phyloP scores from a whole-genome alignment of 306 rosid genomes.

The Spatholobus suberectus region DNA sequence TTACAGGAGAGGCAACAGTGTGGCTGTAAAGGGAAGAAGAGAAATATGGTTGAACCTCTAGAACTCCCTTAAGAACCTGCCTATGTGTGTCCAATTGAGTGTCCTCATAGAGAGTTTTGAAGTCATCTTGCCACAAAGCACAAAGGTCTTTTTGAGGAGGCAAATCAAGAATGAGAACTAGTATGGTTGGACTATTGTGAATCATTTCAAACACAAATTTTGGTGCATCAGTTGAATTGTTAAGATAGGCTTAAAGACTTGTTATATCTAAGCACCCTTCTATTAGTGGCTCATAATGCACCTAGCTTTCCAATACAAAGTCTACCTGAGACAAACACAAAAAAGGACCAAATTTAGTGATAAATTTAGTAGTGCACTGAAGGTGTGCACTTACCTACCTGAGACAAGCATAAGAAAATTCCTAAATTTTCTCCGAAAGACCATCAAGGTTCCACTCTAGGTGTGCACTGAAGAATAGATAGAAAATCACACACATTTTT shows the following conservation, averaged over 20 bases:
- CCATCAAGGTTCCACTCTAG: too few relatives aligned
- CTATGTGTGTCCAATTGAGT: constrained; percentile 62
- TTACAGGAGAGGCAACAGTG: constrained; percentile 54
- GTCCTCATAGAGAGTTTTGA: constrained; percentile 71
- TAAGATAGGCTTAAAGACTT: constrained; percentile 70
- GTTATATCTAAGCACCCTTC: constrained; percentile 80
- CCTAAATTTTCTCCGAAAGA: too few relatives aligned
- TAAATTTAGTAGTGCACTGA: too few relatives aligned
- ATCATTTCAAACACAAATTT: constrained; percentile 70
- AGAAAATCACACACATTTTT: too few relatives aligned
- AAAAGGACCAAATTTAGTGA: too few relatives aligned
- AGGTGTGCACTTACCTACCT: too few relatives aligned
- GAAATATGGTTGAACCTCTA: constrained; percentile 62
- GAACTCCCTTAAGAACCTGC: constrained; percentile 55
- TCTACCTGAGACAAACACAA: constrained; percentile 57
- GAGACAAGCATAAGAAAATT: too few relatives aligned
- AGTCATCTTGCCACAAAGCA: constrained; percentile 65
- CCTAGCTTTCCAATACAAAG: constrained; percentile 80
- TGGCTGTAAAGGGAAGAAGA: constrained; percentile 73
- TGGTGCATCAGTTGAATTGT: constrained; percentile 70
- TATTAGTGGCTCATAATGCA: constrained; percentile 66
- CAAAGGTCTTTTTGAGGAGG: constrained; percentile 72
- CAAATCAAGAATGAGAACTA: constrained; percentile 69
- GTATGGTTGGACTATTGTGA: constrained; percentile 64
- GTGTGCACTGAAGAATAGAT: too few relatives aligned